Conservation (phyloP, 768 basidiomycete species). For the Boletellus ananas region DNA sequence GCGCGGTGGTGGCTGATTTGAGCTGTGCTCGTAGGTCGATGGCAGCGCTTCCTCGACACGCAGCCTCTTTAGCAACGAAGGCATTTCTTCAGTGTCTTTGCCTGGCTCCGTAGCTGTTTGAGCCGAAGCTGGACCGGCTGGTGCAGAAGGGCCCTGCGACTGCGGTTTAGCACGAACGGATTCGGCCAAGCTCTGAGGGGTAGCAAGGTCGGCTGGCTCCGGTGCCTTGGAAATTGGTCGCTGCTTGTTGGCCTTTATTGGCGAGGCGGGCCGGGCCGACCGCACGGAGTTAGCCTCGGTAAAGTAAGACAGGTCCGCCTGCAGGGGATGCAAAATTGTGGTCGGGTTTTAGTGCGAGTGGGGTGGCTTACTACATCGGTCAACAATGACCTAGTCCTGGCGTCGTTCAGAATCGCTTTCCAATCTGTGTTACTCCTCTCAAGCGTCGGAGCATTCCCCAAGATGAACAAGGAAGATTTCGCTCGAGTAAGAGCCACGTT, state of each 20-base stretch:
- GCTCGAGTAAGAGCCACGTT: constrained; percentile 99
- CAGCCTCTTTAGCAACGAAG: constrained; percentile 20
- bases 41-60: constrained; percentile 15
- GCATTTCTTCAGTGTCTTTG: constrained; percentile 7
- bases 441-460: constrained; percentile 87
- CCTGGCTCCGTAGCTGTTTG: constrained; percentile 3
- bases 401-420: constrained; percentile 74
- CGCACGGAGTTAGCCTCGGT: constrained; percentile 22
- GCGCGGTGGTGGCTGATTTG: constrained; percentile 23
- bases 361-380: constrained; percentile 58
- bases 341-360: neutral
- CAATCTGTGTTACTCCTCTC: constrained; percentile 81
- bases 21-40: constrained; percentile 17
- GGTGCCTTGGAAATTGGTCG: constrained; percentile 13
- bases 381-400: constrained; percentile 59
- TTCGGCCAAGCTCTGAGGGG: constrained; percentile 35
- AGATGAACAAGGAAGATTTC: constrained; percentile 87
- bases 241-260: constrained; percentile 21
- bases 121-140: neutral
- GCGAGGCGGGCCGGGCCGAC: constrained; percentile 18
- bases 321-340: neutral
- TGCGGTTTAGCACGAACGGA: constrained; percentile 25
- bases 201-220: constrained; percentile 35
- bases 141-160: constrained; percentile 10
- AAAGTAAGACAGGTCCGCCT: constrained; percentile 40